Base-by-base conservation (phyloP, 2,329 filamentous ascomycete species). In the Phyllosticta citribraziliensis region DNA sequence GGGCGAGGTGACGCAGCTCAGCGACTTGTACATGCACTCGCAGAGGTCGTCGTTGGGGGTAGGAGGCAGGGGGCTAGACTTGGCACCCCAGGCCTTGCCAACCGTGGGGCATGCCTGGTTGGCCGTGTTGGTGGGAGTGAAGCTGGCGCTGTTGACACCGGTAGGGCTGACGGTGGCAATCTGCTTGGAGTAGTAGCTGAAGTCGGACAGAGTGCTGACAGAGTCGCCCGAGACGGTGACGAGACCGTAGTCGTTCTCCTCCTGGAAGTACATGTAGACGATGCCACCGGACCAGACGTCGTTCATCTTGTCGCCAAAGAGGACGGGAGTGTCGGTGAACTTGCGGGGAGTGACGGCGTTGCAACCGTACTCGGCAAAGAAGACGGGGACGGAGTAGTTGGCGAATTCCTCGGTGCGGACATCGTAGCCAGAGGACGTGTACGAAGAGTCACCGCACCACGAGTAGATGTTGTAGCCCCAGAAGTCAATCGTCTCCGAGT, bases 401-500 rank as follows among this genome's bases (percentile, higher is more conserved):
- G 80, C 75, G 80, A 97, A 99, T 78, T 97, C 93, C 66, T 89
- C 76, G 67, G 91, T 91, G 74, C 93, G 88, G 61, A 85, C 82
- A 66, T 87, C 81, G 78, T 92, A 99, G 60, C 91, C 90, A 3
- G 94, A 97, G 63, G 81, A 72, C 40, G 80, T 71, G 79, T 88
- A 94, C 69, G 80, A 84, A 71, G 89, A 96, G 68, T 92, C 75
- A 67, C 93, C 94, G 74, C 94, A 99, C 94, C 94, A 99, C 58
- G 92, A 96, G 83, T 99, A 99, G 79, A 97, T 96, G 82, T 99
- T 99, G 87, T 97, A 97, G 63, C 94, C 94, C 89, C 92, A 99
- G 82, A 95, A 97, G 77, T 99, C 94, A 66, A 97, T 96, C 64
- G 88, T 75, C 70, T 77, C 76, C 9, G 80, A 78, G 35, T 58